Conservation (phyloP, 305 asterid genomes). For the Nicotiana rustica region DNA sequence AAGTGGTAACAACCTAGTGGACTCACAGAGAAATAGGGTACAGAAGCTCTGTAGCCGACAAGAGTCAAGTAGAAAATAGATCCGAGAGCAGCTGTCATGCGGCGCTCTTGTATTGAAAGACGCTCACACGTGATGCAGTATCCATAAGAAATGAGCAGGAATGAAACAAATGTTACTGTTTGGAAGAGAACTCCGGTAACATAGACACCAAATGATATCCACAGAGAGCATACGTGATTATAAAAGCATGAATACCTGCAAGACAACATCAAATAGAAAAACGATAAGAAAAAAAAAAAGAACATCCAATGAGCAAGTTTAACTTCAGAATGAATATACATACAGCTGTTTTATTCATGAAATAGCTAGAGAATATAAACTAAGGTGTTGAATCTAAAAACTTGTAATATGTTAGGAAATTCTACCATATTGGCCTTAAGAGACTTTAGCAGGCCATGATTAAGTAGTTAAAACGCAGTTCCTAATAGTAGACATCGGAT, state of each 20-base stretch:
- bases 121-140: constrained; percentile 85
- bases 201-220: constrained; percentile 94
- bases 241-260: constrained; percentile 81
- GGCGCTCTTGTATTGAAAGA: constrained; percentile 70
- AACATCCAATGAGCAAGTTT: constrained; percentile 12
- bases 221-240: constrained; percentile 70
- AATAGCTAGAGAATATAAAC: background rate
- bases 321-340: background rate
- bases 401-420: background rate
- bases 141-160: constrained; percentile 81
- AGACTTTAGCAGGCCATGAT: background rate
- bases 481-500: background rate
- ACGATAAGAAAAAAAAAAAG: background rate
- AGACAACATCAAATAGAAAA: background rate
- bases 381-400: background rate
- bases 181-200: constrained; percentile 78
- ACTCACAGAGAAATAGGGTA: constrained; percentile 88
- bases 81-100: constrained; percentile 66
- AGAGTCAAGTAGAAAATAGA: constrained; percentile 80
- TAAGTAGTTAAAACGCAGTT: background rate
- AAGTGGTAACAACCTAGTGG: background rate
- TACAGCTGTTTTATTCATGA: background rate
- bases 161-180: constrained; percentile 66
- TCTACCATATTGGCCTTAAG: background rate
- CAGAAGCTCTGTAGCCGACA: constrained; percentile 81